Base-by-base conservation (phyloP, 371 early-diverging fungal genomes). In the Mortierella sp. region DNA sequence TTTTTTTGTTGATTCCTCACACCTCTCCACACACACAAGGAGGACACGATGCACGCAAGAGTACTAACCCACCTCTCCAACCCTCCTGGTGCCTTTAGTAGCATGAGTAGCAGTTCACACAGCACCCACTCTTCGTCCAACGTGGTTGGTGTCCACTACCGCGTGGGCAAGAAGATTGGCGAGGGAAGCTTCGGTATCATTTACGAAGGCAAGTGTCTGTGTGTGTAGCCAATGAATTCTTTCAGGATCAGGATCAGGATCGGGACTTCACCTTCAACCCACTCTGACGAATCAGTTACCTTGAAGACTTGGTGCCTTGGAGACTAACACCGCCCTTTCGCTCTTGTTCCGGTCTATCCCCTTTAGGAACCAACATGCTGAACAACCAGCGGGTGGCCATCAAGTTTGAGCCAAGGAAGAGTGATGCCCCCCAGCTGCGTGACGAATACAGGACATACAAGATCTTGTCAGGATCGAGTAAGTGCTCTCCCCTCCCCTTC, bases 131-230 rank as follows among this genome's bases (percentile, higher is more conserved):
- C 78, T 23, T 81, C 81, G 10, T 83, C 86, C 55, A 88, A 88
- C 45, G 85, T 89, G 51, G 96, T 98, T 16, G 98, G 98, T 23
- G 93, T 93, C 14, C 98, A 97, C 81, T 98, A 94, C 82, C 90
- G 89, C 72, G 95, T 98, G 14, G 97, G 96, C 52, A 93, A 92
- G 80, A 95, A 95, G 82, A 91, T 98, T 76, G 98, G 98, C 45
- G 98, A 97, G 81, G 98, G 98, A 43, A 91, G 92, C 67, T 98
- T 98, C 86, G 98, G 98, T 50, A 92, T 96, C 64, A 94, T 98
- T 63, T 97, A 97, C 81, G 96, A 97, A 91, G 98, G 98, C 90
- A 85, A 52, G 71, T 65, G 43, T 57, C 14, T 23, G 18, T 34
- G 3, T 27, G 9, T 4, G 39, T n/a, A n/a, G n/a, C n/a, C n/a